Evolutionary conservation across 2,329 filamentous ascomycete genomes (phyloP).

Genomic region (Byssothecium circinans): DNA sequence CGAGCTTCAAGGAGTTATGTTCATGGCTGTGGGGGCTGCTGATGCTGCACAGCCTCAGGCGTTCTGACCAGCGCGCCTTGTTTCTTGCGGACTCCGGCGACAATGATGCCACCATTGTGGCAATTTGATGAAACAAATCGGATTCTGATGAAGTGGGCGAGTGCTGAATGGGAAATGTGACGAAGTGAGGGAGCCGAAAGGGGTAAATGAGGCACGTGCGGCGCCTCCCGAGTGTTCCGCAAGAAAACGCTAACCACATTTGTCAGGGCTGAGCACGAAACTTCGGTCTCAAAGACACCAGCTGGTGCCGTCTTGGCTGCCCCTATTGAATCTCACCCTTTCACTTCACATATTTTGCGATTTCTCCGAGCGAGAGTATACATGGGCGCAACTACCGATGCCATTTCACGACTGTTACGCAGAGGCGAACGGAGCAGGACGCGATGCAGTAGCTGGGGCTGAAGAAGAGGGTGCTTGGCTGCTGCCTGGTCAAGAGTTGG

Average conservation of each 20-base stretch:
- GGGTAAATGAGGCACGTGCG: not conserved
- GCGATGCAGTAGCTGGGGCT: not conserved
- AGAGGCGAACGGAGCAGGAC: not conserved
- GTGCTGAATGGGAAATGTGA: too few species aligned
- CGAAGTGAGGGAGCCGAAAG: not conserved
- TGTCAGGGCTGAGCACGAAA: not conserved
- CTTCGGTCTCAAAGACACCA: not conserved
- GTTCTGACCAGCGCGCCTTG: not conserved
- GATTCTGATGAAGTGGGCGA: too few species aligned
- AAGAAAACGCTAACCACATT: not conserved
- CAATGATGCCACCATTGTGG: not conserved
- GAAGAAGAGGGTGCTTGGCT: constrained; percentile 34
- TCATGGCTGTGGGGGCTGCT: not conserved
- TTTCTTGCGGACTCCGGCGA: not conserved
- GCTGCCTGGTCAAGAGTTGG: constrained; percentile 28
- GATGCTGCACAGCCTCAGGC: not conserved
- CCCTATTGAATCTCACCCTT: not conserved
- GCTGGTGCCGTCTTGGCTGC: not conserved
- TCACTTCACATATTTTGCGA: not conserved
- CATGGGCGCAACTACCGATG: not conserved
- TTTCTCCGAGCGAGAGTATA: not conserved
- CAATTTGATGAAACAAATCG: not conserved
- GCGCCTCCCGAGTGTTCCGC: not conserved
- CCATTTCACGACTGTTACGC: not conserved
- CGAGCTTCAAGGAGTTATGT: not conserved